Conservation (phyloP, 1,284 basidiomycete genomes). For the Taiwanofungus camphoratus region DNA sequence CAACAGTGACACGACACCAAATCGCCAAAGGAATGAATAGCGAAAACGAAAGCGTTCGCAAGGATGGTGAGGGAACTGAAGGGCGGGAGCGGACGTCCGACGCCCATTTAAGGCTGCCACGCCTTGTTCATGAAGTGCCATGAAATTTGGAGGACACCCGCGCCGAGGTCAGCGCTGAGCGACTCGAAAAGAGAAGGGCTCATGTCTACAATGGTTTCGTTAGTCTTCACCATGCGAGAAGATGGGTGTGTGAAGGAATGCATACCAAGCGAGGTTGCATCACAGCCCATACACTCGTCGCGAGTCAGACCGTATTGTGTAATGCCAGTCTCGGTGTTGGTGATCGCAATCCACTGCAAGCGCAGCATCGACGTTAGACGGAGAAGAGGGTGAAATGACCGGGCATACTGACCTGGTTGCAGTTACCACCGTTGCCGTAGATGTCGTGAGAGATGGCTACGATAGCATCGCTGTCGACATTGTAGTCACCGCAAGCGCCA, state of each 20-base stretch:
- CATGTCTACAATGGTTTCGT: constrained; percentile 16
- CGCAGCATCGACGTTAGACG: constrained; percentile 1
- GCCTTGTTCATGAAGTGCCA: constrained; percentile 18
- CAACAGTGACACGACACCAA: too few species aligned
- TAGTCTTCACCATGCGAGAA: not conserved
- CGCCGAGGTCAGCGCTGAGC: constrained; percentile 16
- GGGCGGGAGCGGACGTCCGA: not conserved
- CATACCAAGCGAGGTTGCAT: constrained; percentile 30
- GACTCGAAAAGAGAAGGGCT: constrained; percentile 22
- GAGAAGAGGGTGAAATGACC: not conserved
- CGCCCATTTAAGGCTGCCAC: constrained; percentile 6
- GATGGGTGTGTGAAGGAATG: not conserved
- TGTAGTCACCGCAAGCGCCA: constrained; percentile 35
- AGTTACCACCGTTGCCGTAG: constrained; percentile 33
- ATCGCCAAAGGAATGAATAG: too few species aligned
- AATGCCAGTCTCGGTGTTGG: constrained; percentile 29
- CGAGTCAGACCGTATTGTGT: constrained; percentile 26
- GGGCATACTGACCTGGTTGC: constrained; percentile 34
- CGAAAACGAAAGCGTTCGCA: not conserved
- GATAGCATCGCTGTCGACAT: constrained; percentile 31
- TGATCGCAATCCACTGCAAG: constrained; percentile 27
- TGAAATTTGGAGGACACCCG: constrained; percentile 16
- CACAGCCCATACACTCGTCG: constrained; percentile 33
- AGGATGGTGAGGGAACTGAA: not conserved
- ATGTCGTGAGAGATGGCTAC: constrained; percentile 33